Base-by-base conservation (phyloP, 345 rosid genomes). In the Lenwebbia sp. region DNA sequence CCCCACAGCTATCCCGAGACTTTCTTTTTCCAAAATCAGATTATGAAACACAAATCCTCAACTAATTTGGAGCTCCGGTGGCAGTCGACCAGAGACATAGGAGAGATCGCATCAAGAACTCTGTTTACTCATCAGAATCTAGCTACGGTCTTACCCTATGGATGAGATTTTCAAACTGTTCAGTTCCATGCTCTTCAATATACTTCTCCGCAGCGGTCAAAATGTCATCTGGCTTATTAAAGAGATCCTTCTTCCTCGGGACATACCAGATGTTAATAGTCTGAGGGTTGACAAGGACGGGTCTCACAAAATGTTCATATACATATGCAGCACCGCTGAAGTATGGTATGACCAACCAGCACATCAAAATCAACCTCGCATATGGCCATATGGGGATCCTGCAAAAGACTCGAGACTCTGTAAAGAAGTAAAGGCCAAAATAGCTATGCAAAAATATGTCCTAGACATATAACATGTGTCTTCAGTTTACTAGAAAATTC, bases 321-420 rank as follows among this genome's bases (percentile, higher is more conserved):
- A 96, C 98, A 86, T 94, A 94, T 51, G 99, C 94, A 88, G 99
- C 99, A 28, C 99, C 99, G 22, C 94, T 96, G 91, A 97, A 97
- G 91, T 96, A 93, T 0, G 99, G 99, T 50, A 97, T 93, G 58
- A 94, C 99, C 85, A 97, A 91, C 99, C 99, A 97, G 90, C 99
- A 95, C 82, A 98, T 96, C 88, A 95, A 83, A 76, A 95, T 88
- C 88, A 97, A 96, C 95, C 95, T 97, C 5, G 89, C 88, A 85
- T 93, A 94, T 12, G 98, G 90, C 99, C 98, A 97, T 54, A 97
- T 86, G 1, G 99, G 99, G 87, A 97, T 87, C 99, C 99, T 97
- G 93, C 83, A 84, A 57, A 26, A 83, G 47, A 88, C 1, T 55
- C 23, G 51, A 57, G 75, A 87, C 5, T 37, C 47, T 70, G 81